Evolutionary conservation across 1,284 basidiomycete genomes (phyloP), one percentile per base, ranked within the genome.

Genomic region (Stygiomarasmius scandens): DNA sequence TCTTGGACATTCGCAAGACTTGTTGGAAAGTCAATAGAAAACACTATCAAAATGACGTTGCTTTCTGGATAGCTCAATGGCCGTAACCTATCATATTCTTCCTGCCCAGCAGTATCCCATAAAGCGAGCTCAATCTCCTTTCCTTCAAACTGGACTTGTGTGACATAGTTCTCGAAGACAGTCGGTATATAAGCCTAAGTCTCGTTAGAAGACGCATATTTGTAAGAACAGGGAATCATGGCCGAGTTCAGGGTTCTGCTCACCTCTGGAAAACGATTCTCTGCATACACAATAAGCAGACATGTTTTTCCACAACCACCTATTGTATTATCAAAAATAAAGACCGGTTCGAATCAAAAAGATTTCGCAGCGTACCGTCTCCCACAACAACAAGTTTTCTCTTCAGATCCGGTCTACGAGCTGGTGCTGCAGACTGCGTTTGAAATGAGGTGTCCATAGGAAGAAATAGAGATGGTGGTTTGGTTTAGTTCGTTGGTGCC

Each of bases 81-180:
- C 63, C 96, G 84, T 62, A 98, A 80, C 62, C 96, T 84, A 73
- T 98, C 96, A 74, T 98, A 98, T 77, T 98, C 96, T 76, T 98
- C 96, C 74, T 98, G 96, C 19, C 96, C 96, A 4, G 96, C 96
- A 1, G 96, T 98, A 76, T 98, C 96, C 96, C 96, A 99, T 32
- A 99, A 81, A 3, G 96, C 95, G 34, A 98, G 84, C 73, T 98
- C 96, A 65, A 98, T 88, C 48, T 87, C 81, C 75, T 96, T 97
- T 56, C 90, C 88, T 44, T 98, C 95, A 65, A 90, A 92, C 44
- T 89, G 82, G 52, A 97, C 89, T 66, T 92, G 87, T 10, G 96
- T 96, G 57, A 98, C 92, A 68, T 95, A 92, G 83, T 96, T 98
- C 75, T 99, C 96, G 71, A 99, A 99, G 8, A 99, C 96, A 20